Evolutionary conservation across 257 asterid species (phyloP).

Genomic region (Salvia splendens): DNA sequence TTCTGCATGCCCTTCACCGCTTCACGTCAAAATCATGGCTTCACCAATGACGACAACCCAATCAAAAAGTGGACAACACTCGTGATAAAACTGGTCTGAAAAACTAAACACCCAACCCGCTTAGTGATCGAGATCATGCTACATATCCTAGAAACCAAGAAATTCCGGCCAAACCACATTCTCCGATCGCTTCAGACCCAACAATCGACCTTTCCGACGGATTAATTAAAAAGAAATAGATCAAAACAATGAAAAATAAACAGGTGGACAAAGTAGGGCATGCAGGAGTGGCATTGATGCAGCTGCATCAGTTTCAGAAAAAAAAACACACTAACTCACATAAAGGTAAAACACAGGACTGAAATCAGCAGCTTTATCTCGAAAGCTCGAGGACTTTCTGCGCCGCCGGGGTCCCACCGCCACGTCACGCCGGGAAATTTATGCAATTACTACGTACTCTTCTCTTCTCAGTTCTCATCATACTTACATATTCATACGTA

Average conservation of each 20-base stretch:
- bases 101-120: too few species aligned
- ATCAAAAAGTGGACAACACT: too few species aligned
- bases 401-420: slow-evolving; percentile 32
- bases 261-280: not conserved
- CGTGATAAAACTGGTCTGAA: too few species aligned
- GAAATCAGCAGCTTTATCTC: slow-evolving; percentile 13
- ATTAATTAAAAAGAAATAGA: not conserved
- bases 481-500: not conserved
- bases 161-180: too few species aligned
- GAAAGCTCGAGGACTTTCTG: slow-evolving; percentile 20
- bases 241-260: not conserved
- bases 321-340: slow-evolving; percentile 28
- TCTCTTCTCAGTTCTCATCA: not conserved
- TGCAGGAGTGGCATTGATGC: slow-evolving; percentile 35
- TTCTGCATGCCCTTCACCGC: too few species aligned
- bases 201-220: too few species aligned
- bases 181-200: too few species aligned
- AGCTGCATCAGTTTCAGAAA: slow-evolving; percentile 15
- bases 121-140: too few species aligned
- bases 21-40: too few species aligned
- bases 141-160: too few species aligned
- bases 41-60: too few species aligned
- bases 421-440: slow-evolving; percentile 31
- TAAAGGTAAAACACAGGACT: slow-evolving; percentile 17
- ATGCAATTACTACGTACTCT: not conserved